Conservation (phyloP, 1,139 yeast genomes). For the Debaryomyces singareniensis region DNA sequence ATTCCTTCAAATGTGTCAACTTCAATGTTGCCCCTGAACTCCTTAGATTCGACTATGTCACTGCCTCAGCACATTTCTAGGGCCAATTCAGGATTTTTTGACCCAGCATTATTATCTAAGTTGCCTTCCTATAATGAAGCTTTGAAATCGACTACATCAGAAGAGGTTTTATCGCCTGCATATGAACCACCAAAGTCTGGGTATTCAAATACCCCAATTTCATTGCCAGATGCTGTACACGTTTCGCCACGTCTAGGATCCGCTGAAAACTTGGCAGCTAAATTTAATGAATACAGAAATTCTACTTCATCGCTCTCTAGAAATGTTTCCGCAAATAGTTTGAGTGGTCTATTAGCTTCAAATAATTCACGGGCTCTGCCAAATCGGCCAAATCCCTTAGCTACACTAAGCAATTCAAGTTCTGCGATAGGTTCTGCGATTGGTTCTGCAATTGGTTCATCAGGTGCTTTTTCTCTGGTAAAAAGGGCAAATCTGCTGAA, state of each 20-base stretch:
- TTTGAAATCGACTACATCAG: constrained; percentile 39
- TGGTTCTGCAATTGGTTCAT: background rate
- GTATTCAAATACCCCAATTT: constrained; percentile 10
- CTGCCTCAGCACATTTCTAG: constrained; percentile 59
- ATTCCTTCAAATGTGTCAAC: constrained; percentile 4
- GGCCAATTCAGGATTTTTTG: constrained; percentile 35
- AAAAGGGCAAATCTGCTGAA: constrained; percentile 3
- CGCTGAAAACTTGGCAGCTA: constrained; percentile 24
- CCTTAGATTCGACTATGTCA: constrained; percentile 25
- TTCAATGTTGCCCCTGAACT: constrained; percentile 3
- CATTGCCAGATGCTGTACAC: constrained; percentile 1
- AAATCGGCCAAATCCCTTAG: background rate
- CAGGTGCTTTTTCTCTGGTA: background rate
- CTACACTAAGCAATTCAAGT: background rate
- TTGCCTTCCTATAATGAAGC: constrained; percentile 88
- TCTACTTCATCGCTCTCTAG: background rate
- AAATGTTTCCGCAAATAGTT: background rate
- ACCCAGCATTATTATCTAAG: constrained; percentile 35
- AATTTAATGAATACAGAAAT: background rate
- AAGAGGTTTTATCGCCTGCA: constrained; percentile 54
- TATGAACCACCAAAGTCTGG: constrained; percentile 54
- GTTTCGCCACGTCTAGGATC: background rate
- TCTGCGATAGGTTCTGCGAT: background rate
- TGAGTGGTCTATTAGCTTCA: background rate
- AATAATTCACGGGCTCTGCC: background rate